phyloP scores from a whole-genome alignment of 2,329 filamentous ascomycete species.

The Nigrograna mackinnonii region DNA sequence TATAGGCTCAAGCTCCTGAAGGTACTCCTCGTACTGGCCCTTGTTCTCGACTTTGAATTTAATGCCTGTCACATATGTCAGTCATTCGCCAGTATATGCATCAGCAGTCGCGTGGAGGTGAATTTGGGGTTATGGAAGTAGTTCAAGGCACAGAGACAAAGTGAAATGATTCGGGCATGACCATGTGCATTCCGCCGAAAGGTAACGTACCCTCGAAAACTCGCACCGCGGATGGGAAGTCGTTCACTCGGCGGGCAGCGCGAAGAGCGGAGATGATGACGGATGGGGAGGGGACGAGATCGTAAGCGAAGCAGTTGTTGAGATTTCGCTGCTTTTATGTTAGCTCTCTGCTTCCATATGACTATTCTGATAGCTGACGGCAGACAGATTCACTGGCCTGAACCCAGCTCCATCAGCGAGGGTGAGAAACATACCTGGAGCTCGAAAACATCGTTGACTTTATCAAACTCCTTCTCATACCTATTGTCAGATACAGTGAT shows the following conservation, averaged over 20 bases:
- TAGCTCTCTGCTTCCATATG: constrained; percentile 11
- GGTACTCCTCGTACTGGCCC: constrained; percentile 94
- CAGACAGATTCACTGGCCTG: too few relatives aligned
- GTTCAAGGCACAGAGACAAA: too few relatives aligned
- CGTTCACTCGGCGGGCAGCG: constrained; percentile 94
- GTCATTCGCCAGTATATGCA: too few relatives aligned
- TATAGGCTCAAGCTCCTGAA: constrained; percentile 88
- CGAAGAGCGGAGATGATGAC: constrained; percentile 90
- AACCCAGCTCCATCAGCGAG: too few relatives aligned
- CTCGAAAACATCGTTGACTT: constrained; percentile 98
- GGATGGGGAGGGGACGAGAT: constrained; percentile 92
- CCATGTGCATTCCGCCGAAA: too few relatives aligned
- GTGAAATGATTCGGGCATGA: too few relatives aligned
- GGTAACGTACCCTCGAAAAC: constrained; percentile 87
- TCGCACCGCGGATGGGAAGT: constrained; percentile 96
- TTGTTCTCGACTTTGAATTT: constrained; percentile 99
- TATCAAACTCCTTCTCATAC: constrained; percentile 99
- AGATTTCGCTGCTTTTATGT: constrained; percentile 72
- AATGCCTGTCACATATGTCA: constrained; percentile 67
- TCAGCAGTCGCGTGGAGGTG: too few relatives aligned
- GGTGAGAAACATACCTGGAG: constrained; percentile 78
- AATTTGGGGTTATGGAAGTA: too few relatives aligned
- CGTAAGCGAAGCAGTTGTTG: constrained; percentile 99
- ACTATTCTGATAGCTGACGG: too few relatives aligned
- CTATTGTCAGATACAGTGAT: constrained; percentile 54